Base-by-base conservation (phyloP, 2,329 filamentous ascomycete species). In the Ophiocordyceps camponoti-leonardi region DNA sequence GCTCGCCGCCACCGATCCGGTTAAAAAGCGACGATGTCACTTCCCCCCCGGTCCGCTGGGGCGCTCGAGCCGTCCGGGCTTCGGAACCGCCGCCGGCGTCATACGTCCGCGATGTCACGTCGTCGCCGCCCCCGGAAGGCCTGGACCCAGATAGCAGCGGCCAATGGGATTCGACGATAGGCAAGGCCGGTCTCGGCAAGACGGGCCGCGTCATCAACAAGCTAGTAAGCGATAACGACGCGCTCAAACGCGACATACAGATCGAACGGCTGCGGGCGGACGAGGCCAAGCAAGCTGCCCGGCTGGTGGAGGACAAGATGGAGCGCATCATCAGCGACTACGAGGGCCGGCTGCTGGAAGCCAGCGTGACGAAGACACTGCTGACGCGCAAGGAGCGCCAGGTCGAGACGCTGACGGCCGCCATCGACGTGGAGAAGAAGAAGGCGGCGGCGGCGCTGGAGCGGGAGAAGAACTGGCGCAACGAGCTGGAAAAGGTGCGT, bases 161-260 rank as follows among this genome's bases (percentile, higher is more conserved):
- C 22, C 64, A 64, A 58, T 81, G 78, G 75, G 79, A 81, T 55
- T 77, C 77, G 28, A 79, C 79, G 3, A 73, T 83, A 42, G 80
- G 80, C 52, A 80, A 81, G 56, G 79, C 80, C 8, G 79, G 77
- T 3, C 64, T 82, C 2, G 82, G 82, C 41, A 86, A 86, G 66
- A 85, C 80, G 11, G 82, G 82, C 10, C 71, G 81, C 31, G 82
- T 86, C 45, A 90, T 92, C 60, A 86, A 92, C 63, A 77, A 79
- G 56, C 72, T 92, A 45, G 84, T 86, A 57, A 79, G 80, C 45
- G 84, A 90, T 57, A 87, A 87, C 53, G 84, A 90, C 56, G 73
- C 79, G 39, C 67, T 90, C 42, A 83, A 83, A 54, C 74, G 83
- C 45, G 83, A 90, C 50, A 68, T 84, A 47, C 70, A 81, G 54